Conservation (phyloP, 257 asterid genomes). For the Solanum bulbocastanum region DNA sequence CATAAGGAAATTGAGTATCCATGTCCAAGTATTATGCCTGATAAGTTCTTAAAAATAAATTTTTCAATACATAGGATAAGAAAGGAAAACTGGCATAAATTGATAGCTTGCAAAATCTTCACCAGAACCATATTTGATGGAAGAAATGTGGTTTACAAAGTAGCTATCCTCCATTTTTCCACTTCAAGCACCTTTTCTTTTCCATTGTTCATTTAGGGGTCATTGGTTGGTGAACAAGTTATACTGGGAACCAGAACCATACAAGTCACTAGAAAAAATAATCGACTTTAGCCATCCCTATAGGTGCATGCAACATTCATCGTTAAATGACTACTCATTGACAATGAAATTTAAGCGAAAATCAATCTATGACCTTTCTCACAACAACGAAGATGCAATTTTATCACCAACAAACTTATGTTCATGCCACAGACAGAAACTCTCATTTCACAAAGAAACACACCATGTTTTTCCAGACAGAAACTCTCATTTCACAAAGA, state of each 20-base stretch:
- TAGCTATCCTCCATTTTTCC: not conserved
- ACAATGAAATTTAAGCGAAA: too few species aligned
- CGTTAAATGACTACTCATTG: too few species aligned
- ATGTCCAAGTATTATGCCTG: not conserved
- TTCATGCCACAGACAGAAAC: too few species aligned
- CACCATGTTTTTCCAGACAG: too few species aligned
- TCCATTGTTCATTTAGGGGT: not conserved
- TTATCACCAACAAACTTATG: too few species aligned
- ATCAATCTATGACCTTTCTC: too few species aligned
- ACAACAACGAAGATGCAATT: too few species aligned
- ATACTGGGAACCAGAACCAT: not conserved
- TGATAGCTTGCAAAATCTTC: not conserved
- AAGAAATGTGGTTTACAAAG: not conserved
- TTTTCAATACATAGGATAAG: not conserved
- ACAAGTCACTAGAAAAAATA: too few species aligned
- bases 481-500: too few species aligned
- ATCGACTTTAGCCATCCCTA: too few species aligned
- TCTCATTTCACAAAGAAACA: too few species aligned
- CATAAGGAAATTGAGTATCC: not conserved
- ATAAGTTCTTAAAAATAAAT: not conserved
- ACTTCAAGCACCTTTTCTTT: not conserved
- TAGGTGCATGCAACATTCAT: too few species aligned
- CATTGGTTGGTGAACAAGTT: not conserved
- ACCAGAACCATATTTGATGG: not conserved
- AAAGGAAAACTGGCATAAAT: not conserved